Conservation (phyloP, 2,329 filamentous ascomycete genomes). For the Ophioceras dolichostomum region DNA sequence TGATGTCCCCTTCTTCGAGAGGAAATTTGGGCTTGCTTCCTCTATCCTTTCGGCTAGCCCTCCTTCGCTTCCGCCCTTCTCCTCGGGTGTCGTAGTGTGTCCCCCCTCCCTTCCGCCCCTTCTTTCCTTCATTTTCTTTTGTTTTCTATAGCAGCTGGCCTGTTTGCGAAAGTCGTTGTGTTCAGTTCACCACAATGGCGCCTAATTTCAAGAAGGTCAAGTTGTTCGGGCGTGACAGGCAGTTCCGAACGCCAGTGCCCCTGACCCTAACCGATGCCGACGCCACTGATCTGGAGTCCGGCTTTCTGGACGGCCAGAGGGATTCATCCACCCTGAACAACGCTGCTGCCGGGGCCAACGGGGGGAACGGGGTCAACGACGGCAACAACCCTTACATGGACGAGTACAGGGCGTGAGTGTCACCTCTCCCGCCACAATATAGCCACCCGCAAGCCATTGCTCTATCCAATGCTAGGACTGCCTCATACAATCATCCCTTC, state of each 20-base stretch:
- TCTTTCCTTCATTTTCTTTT: no score
- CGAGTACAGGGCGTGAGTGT: constrained; percentile 19
- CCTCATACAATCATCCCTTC: no score
- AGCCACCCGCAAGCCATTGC: no score
- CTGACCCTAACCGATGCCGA: constrained; percentile 12
- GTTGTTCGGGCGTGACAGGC: constrained; percentile 13
- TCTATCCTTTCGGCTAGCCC: no score
- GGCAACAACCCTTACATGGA: constrained; percentile 19
- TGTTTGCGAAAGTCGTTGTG: not conserved
- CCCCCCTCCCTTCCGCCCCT: no score
- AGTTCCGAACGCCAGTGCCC: constrained; percentile 9
- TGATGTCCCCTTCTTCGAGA: no score
- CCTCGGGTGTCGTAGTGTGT: no score
- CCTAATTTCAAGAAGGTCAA: constrained; percentile 18
- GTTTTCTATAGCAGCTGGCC: no score
- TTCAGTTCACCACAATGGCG: constrained; percentile 11
- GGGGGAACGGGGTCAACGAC: constrained; percentile 14
- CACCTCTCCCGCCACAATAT: not conserved
- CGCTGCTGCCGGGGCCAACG: constrained; percentile 6
- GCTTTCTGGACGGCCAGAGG: constrained; percentile 9
- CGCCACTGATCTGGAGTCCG: constrained; percentile 16
- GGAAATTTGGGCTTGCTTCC: no score
- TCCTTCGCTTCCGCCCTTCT: no score
- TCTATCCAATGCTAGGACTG: no score
- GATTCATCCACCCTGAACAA: no score